Evolutionary conservation across 2,329 filamentous ascomycete species (phyloP).

Genomic region (Westerdykella ornata): DNA sequence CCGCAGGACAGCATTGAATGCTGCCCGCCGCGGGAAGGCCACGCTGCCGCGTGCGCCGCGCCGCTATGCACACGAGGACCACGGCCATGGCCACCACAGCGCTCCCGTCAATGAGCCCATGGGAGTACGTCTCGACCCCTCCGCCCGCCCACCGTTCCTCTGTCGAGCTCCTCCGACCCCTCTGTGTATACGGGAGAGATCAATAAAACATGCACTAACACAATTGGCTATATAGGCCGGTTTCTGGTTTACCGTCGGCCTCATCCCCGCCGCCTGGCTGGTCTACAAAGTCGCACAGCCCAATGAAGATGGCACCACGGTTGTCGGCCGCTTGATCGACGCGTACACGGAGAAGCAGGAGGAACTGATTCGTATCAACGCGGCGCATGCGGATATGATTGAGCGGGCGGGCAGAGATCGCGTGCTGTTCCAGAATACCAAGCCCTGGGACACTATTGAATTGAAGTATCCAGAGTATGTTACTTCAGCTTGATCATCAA

Average conservation of each 20-base stretch:
- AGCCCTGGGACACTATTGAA: conserved; percentile 45
- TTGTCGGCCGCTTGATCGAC: conserved; percentile 48
- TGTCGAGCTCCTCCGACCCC: neutral
- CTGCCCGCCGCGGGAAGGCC: conserved; percentile 36
- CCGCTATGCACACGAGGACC: conserved; percentile 37
- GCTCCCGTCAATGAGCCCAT: conserved; percentile 44
- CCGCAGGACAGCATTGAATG: conserved; percentile 39
- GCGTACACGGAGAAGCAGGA: conserved; percentile 51
- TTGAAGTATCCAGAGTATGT: conserved; percentile 61
- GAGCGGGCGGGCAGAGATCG: conserved; percentile 59
- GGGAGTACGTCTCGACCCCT: conserved; percentile 41
- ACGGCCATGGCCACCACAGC: conserved; percentile 29
- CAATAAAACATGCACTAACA: conserved; percentile 12
- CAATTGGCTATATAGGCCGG: conserved; percentile 31
- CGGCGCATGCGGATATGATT: conserved; percentile 53
- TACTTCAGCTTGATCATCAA: neutral
- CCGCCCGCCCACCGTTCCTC: conserved; percentile 10
- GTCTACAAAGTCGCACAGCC: conserved; percentile 43
- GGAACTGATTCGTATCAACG: conserved; percentile 51
- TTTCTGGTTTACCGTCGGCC: conserved; percentile 44
- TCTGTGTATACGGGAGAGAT: neutral
- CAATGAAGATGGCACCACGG: conserved; percentile 34
- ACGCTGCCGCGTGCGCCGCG: conserved; percentile 36
- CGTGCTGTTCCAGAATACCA: conserved; percentile 50
- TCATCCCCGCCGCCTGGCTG: conserved; percentile 41